Percentiles rank a stretch among this genome's conserved stretches.
Conservation (phyloP, 1,139 yeast genomes). For the Ogataea hybrid region DNA sequence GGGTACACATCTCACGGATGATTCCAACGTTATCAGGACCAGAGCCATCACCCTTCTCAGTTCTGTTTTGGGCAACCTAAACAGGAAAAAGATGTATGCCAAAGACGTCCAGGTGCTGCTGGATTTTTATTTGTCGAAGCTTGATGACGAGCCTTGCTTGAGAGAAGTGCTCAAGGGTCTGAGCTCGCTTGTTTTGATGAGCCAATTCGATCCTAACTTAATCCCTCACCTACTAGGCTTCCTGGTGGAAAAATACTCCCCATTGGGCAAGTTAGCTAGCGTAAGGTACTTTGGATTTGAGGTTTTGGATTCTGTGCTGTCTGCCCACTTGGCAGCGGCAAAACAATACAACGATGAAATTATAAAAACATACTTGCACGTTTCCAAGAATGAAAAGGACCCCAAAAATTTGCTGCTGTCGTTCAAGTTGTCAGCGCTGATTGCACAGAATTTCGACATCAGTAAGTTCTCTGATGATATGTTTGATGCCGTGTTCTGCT, state of each 20-base stretch:
- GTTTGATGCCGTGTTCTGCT: constrained; percentile 89
- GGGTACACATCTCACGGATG: constrained; percentile 67
- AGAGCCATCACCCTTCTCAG: constrained; percentile 61
- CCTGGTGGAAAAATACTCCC: constrained; percentile 50
- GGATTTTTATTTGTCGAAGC: constrained; percentile 61
- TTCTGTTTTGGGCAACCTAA: constrained; percentile 42
- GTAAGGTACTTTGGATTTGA: constrained; percentile 60
- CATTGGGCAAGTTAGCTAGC: constrained; percentile 63
- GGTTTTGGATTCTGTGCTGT: constrained; percentile 34
- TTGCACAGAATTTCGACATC: constrained; percentile 48
- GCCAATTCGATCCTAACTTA: constrained; percentile 37
- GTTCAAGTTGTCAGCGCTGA: constrained; percentile 52
- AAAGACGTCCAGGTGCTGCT: constrained; percentile 69
- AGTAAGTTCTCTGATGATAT: constrained; percentile 51
- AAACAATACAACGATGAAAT: constrained; percentile 37
- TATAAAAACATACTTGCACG: constrained; percentile 56
- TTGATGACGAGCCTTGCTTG: constrained; percentile 61
- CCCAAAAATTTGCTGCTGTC: constrained; percentile 81
- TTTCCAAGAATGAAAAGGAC: constrained; percentile 89
- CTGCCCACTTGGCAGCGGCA: constrained; percentile 18
- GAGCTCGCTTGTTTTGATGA: constrained; percentile 48
- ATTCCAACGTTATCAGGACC: constrained; percentile 51
- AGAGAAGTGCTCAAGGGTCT: constrained; percentile 57
- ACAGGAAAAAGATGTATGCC: constrained; percentile 41
- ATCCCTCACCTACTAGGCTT: constrained; percentile 39